These are phyloP conservation scores for Rhodotorula glutinis DNA, from an alignment of 1,284 basidiomycete genomes.

Conservation along the genomic window DNA sequence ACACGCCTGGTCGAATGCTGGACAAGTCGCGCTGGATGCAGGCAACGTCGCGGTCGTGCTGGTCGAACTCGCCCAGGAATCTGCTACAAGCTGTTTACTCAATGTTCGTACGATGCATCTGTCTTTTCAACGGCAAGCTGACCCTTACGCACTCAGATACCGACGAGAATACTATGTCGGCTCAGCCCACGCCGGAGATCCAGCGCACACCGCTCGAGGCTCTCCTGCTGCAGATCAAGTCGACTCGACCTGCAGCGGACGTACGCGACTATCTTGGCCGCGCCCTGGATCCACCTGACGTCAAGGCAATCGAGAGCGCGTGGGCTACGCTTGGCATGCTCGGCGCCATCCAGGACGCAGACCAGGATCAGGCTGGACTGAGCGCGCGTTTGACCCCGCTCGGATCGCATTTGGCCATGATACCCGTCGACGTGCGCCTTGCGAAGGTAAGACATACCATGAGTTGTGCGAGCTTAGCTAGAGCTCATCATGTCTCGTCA, in stretches of 20 bases:
- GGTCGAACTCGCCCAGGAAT: conserved; percentile 78
- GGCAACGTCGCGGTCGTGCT: conserved; percentile 82
- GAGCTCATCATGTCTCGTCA: not conserved
- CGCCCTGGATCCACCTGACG: conserved; percentile 79
- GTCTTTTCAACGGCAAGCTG: not conserved
- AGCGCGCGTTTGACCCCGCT: conserved; percentile 65
- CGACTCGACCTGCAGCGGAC: conserved; percentile 72
- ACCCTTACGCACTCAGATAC: conserved; percentile 59
- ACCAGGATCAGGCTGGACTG: conserved; percentile 40
- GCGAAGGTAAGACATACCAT: conserved; percentile 63
- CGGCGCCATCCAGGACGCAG: conserved; percentile 67
- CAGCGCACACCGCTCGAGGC: conserved; percentile 82
- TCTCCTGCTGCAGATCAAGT: conserved; percentile 77
- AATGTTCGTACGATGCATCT: not conserved
- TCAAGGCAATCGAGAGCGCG: conserved; percentile 73
- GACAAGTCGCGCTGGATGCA: conserved; percentile 74
- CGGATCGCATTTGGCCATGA: conserved; percentile 73
- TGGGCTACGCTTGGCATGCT: conserved; percentile 71
- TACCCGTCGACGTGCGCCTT: conserved; percentile 84
- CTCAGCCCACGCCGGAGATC: conserved; percentile 82
- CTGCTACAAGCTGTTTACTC: conserved; percentile 59
- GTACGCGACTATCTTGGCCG: conserved; percentile 66
- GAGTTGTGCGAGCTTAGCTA: too few relatives aligned
- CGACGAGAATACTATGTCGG: conserved; percentile 67
- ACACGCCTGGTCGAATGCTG: conserved; percentile 74